Base-by-base conservation (phyloP, 805 yeast genomes). In the Candida xyloterini region DNA sequence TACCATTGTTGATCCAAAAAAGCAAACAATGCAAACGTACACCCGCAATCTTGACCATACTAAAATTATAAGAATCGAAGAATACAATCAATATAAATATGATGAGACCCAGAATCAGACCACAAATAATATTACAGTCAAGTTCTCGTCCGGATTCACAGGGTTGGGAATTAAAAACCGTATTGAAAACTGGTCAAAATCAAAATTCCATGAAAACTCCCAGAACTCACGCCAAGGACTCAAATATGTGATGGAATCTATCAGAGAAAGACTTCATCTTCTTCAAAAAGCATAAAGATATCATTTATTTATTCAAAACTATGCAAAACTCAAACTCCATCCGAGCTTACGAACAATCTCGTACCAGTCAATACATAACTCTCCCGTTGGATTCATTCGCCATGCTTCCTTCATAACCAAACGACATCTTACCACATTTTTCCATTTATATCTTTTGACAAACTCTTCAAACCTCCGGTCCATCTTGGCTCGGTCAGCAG, bases 1-100 rank as follows among this genome's bases (percentile, higher is more conserved):
- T 50, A 76, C 88, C 1, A 63, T 82, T 9, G 81, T 90, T 15
- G 84, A 90, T 59, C 87, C 91, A 1, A 51, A 57, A 8, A 55
- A 60, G 4, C 63, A 70, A 44, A 67, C 68, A 7, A 68, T 90
- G 74, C 54, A 67, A 41, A 76, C 95, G 2, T 89, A 85, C 65
- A 81, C 87, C 11, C 73, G 88, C 46, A 90, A 90, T 59, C 63
- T 90, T 33, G 97, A 91, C 57, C 96, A 91, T 58, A 78, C 84
- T 1, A 73, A 74, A 47, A 76, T 90, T 37, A 74, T 90, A 44
- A 71, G 81, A 48, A 83, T 90, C 13, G 95, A 87, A 56, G 97
- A 90, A 56, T 76, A 65, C 51, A 76, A 88, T 15, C 68, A 66
- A 2, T 90, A 84, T 59, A 47, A 62, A 10, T 67, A 58, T 35